A percentile compares a stretch with the other conserved stretches of the same genome.
These are phyloP conservation scores for Fagus sylvatica DNA, from an alignment of 306 rosid species.

Conservation along the genomic window DNA sequence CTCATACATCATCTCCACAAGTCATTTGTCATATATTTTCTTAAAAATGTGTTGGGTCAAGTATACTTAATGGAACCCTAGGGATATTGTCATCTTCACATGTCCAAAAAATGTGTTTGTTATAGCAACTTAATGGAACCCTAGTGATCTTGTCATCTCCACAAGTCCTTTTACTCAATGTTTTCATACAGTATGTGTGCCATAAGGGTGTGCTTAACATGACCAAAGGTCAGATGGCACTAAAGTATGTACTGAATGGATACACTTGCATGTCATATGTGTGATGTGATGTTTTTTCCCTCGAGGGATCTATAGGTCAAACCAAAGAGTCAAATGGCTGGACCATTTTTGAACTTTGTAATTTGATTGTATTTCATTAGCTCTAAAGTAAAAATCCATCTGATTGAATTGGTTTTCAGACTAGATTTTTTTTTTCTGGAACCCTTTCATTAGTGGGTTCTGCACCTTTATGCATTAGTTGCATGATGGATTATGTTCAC, in stretches of 20 bases:
- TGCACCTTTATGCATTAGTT: not conserved
- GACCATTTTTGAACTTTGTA: conserved; percentile 7
- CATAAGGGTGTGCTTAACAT: not conserved
- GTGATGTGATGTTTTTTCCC: not conserved
- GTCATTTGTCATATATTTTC: not conserved
- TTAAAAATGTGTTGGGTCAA: not conserved
- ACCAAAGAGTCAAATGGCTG: conserved; percentile 12
- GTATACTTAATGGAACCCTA: too few relatives aligned
- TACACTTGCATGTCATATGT: not conserved
- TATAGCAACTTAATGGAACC: too few relatives aligned
- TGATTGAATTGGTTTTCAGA: not conserved
- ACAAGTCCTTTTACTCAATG: not conserved
- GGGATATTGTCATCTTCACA: too few relatives aligned
- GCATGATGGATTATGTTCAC: conserved; percentile 3
- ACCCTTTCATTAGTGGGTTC: conserved; percentile 6
- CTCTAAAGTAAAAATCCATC: not conserved
- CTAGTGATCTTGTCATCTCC: not conserved
- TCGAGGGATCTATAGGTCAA: conserved; percentile 6
- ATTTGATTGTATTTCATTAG: not conserved
- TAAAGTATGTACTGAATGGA: not conserved
- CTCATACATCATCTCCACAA: not conserved
- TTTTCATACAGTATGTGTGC: not conserved
- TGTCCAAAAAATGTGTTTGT: too few relatives aligned
- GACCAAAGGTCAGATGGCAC: not conserved
- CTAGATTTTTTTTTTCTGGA: conserved; percentile 7